These are phyloP conservation scores for Neoscytalidium dimidiatum DNA, from an alignment of 2,329 filamentous ascomycete genomes.

Conservation along the genomic window DNA sequence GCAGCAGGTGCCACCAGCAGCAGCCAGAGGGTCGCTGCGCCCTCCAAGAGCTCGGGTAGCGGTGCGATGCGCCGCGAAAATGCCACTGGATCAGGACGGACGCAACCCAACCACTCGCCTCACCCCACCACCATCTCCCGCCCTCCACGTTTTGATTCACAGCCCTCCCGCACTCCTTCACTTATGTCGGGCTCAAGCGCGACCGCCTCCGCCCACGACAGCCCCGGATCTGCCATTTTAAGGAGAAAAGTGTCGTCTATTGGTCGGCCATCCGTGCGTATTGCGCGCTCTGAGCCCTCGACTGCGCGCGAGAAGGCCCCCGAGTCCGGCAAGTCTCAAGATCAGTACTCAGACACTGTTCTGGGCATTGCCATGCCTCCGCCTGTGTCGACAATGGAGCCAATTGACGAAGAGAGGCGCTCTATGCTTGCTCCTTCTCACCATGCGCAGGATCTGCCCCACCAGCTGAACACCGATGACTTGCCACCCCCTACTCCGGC, in stretches of 20 bases:
- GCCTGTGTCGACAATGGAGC: conserved; percentile 19
- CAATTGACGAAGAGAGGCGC: conserved; percentile 23
- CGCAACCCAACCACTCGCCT: conserved; percentile 13
- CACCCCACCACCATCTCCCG: conserved; percentile 25
- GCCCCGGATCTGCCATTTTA: conserved; percentile 46
- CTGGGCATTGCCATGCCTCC: conserved; percentile 44
- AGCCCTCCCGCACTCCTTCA: conserved; percentile 47
- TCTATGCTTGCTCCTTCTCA: conserved; percentile 26
- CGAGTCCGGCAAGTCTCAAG: conserved; percentile 35
- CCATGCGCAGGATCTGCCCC: conserved; percentile 36
- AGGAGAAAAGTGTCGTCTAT: conserved; percentile 48
- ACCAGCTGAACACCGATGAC: conserved; percentile 63
- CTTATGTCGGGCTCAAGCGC: conserved; percentile 49
- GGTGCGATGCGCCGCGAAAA: conserved; percentile 20
- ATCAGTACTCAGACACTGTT: conserved; percentile 45
- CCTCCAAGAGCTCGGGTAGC: conserved; percentile 12
- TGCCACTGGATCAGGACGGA: conserved; percentile 17
- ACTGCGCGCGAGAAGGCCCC: conserved; percentile 26
- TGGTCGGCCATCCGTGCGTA: conserved; percentile 37
- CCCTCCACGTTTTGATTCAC: conserved; percentile 38
- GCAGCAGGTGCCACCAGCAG: conserved; percentile 17
- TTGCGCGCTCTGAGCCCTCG: conserved; percentile 28
- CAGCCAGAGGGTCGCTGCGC: conserved; percentile 15
- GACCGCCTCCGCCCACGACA: conserved; percentile 45
- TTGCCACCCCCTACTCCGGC: conserved; percentile 68